A percentile compares a stretch with the other conserved stretches of the same genome.
These are phyloP conservation scores for Decorospora gaudefroyi DNA, from an alignment of 2,329 filamentous ascomycete genomes.

Conservation along the genomic window DNA sequence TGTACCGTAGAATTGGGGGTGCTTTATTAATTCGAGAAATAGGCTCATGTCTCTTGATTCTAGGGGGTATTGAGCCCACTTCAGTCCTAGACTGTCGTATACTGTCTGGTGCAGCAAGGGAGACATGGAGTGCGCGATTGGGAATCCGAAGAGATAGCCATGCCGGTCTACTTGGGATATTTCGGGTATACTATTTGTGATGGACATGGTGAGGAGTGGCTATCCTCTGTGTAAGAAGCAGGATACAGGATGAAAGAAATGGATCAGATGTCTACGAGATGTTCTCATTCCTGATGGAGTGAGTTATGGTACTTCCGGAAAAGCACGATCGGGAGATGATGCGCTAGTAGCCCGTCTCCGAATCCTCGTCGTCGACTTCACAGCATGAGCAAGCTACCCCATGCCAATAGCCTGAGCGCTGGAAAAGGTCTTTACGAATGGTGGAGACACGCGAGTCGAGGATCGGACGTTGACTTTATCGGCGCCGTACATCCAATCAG, in stretches of 20 bases:
- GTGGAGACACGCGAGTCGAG: slow-evolving; percentile 8
- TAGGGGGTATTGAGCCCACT: slow-evolving; percentile 58
- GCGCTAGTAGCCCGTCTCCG: background rate
- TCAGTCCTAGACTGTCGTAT: slow-evolving; percentile 56
- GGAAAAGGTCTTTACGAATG: slow-evolving; percentile 19
- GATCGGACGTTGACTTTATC: slow-evolving; percentile 1
- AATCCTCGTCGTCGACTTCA: background rate
- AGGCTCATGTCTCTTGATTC: slow-evolving; percentile 52
- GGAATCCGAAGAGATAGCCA: slow-evolving; percentile 62
- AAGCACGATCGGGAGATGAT: no score
- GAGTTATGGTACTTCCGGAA: no score
- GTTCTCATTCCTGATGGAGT: no score
- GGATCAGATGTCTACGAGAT: no score
- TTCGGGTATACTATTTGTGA: slow-evolving; percentile 18
- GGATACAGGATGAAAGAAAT: background rate
- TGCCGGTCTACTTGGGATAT: slow-evolving; percentile 47
- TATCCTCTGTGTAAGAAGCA: background rate
- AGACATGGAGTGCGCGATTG: slow-evolving; percentile 61
- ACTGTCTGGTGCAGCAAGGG: slow-evolving; percentile 60
- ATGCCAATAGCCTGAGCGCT: slow-evolving; percentile 1
- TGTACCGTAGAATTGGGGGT: slow-evolving; percentile 67
- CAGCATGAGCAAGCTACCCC: slow-evolving; percentile 3
- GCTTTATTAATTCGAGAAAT: slow-evolving; percentile 56
- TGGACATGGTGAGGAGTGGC: slow-evolving; percentile 17
- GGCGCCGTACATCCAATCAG: slow-evolving; percentile 12